Conservation (phyloP, 2,329 filamentous ascomycete genomes). For the Colletotrichum cordylinicola region DNA sequence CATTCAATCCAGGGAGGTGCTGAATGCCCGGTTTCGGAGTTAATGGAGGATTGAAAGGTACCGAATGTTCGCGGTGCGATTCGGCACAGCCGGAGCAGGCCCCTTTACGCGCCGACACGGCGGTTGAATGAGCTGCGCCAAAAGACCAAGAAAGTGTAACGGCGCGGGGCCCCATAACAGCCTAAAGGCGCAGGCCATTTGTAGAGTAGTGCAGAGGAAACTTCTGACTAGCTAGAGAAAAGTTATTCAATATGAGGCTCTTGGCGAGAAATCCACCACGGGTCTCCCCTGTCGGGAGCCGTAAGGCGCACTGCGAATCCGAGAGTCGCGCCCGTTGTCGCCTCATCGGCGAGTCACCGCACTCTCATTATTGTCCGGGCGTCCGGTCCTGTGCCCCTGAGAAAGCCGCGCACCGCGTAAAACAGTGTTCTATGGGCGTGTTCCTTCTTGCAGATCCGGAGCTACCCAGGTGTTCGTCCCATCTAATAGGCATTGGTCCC, state of each 20-base stretch:
- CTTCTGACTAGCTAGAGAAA: background rate
- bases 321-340: background rate
- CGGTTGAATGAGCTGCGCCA: background rate
- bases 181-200: background rate
- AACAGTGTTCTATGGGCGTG: background rate
- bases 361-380: background rate
- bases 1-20: slow-evolving; percentile 2
- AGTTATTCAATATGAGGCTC: background rate
- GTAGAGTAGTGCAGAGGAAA: background rate
- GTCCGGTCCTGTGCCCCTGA: background rate
- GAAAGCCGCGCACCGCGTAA: background rate
- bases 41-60: background rate
- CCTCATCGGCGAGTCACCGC: background rate
- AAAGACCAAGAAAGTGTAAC: background rate
- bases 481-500: background rate
- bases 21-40: background rate
- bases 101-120: background rate
- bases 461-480: background rate
- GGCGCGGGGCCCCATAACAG: background rate
- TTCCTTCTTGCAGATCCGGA: background rate
- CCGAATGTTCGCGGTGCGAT: background rate
- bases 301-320: background rate
- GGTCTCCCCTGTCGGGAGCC: background rate
- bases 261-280: background rate
- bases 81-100: background rate